A percentile compares a stretch with the other conserved stretches of the same genome.
Evolutionary conservation across 2,329 filamentous ascomycete genomes (phyloP).

Genomic region (Cladosporium phlei): DNA sequence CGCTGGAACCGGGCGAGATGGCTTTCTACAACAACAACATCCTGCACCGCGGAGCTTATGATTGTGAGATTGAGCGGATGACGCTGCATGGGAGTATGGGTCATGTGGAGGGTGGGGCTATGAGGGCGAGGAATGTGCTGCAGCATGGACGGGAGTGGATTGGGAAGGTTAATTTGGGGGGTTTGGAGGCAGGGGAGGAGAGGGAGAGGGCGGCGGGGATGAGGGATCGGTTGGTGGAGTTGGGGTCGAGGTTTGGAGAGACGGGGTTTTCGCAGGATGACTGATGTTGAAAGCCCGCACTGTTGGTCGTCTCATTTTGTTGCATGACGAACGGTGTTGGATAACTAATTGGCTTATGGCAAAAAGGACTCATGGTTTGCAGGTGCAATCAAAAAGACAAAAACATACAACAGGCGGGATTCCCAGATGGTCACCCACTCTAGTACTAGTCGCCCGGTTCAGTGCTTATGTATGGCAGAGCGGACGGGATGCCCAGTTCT

Average conservation of each 20-base stretch:
- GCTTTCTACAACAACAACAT: conserved; percentile 93
- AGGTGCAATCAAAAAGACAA: no score
- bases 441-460: no score
- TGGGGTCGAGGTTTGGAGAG: conserved; percentile 7
- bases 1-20: conserved; percentile 67
- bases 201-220: conserved; percentile 13
- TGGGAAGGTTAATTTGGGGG: conserved; percentile 12
- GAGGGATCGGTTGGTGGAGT: conserved; percentile 13
- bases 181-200: conserved; percentile 6
- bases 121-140: conserved; percentile 17
- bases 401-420: no score
- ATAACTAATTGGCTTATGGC: no score
- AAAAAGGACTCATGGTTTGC: no score
- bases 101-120: conserved; percentile 13
- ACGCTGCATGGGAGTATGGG: conserved; percentile 17
- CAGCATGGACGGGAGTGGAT: conserved; percentile 18
- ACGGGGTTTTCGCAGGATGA: conserved; percentile 15
- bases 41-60: conserved; percentile 66
- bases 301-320: no score
- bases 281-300: no score
- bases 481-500: no score
- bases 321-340: no score
- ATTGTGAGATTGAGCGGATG: conserved; percentile 50
- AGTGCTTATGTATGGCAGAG: no score
- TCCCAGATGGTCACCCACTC: no score